These are phyloP conservation scores for Daldinia grandis DNA, from an alignment of 495 filamentous ascomycete genomes.

Conservation along the genomic window DNA sequence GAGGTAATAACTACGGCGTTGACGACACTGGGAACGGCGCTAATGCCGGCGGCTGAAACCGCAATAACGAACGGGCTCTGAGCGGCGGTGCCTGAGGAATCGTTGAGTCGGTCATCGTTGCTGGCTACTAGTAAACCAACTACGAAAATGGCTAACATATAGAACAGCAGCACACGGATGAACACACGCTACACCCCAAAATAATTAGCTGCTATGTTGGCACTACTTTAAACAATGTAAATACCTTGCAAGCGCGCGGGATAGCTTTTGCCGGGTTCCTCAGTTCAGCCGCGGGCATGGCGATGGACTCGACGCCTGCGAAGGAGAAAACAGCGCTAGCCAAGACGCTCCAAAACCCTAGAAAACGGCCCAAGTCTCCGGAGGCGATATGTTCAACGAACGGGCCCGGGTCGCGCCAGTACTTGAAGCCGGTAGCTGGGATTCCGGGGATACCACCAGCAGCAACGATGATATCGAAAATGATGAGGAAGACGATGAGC, in stretches of 20 bases:
- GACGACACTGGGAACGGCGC: slow-evolving; percentile 67
- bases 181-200: slow-evolving; percentile 49
- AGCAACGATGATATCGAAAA: slow-evolving; percentile 61
- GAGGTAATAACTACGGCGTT: slow-evolving; percentile 76
- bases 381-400: slow-evolving; percentile 58
- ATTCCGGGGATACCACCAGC: slow-evolving; percentile 67
- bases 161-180: slow-evolving; percentile 64
- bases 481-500: slow-evolving; percentile 60
- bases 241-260: slow-evolving; percentile 56
- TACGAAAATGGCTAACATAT: slow-evolving; percentile 66
- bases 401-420: slow-evolving; percentile 63
- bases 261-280: slow-evolving; percentile 63
- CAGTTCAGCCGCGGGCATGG: slow-evolving; percentile 71
- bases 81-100: slow-evolving; percentile 58
- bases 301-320: slow-evolving; percentile 64
- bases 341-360: slow-evolving; percentile 69
- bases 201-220: background rate
- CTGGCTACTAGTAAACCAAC: slow-evolving; percentile 73
- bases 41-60: slow-evolving; percentile 70
- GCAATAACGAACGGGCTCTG: slow-evolving; percentile 80
- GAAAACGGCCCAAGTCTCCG: slow-evolving; percentile 45
- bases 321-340: slow-evolving; percentile 68
- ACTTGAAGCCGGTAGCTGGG: slow-evolving; percentile 53
- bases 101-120: slow-evolving; percentile 64
- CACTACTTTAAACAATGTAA: background rate